phyloP scores from a whole-genome alignment of 768 basidiomycete species.

The Phaffia tasmanica region DNA sequence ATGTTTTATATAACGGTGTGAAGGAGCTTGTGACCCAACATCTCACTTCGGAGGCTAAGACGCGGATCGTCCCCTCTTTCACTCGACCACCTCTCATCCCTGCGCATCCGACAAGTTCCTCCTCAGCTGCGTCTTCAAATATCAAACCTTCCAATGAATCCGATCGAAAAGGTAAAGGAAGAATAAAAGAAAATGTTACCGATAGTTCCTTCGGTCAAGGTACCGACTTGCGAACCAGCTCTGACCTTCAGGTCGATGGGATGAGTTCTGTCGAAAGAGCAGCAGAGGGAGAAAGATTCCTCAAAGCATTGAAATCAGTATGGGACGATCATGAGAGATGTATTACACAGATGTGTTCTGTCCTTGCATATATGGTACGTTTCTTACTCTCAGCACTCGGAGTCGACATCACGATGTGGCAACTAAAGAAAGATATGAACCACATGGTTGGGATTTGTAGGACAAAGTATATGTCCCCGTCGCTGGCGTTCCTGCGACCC shows the following conservation, averaged over 20 bases:
- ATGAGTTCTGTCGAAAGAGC: conserved; percentile 51
- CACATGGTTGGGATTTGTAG: conserved; percentile 41
- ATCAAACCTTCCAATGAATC: too few relatives aligned
- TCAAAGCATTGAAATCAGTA: conserved; percentile 69
- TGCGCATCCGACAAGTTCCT: not conserved
- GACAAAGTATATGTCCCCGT: conserved; percentile 76
- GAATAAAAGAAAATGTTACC: too few relatives aligned
- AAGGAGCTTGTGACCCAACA: conserved; percentile 67
- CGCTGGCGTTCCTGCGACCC: conserved; percentile 52
- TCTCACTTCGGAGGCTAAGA: conserved; percentile 62
- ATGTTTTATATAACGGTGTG: conserved; percentile 76
- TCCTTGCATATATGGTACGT: conserved; percentile 91
- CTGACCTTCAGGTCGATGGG: not conserved
- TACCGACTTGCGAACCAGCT: too few relatives aligned
- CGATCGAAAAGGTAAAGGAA: too few relatives aligned
- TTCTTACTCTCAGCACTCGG: not conserved
- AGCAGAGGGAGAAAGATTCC: conserved; percentile 70
- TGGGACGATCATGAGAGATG: conserved; percentile 91
- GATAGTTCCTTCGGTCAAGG: too few relatives aligned
- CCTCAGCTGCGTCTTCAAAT: not conserved
- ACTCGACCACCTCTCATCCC: conserved; percentile 40
- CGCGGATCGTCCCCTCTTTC: conserved; percentile 69
- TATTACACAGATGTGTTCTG: conserved; percentile 76
- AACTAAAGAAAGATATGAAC: too few relatives aligned
- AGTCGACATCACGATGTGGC: too few relatives aligned